Percentiles rank a stretch among this genome's conserved stretches.
Evolutionary conservation across 306 rosid species (phyloP).

Genomic region (Senna tora): DNA sequence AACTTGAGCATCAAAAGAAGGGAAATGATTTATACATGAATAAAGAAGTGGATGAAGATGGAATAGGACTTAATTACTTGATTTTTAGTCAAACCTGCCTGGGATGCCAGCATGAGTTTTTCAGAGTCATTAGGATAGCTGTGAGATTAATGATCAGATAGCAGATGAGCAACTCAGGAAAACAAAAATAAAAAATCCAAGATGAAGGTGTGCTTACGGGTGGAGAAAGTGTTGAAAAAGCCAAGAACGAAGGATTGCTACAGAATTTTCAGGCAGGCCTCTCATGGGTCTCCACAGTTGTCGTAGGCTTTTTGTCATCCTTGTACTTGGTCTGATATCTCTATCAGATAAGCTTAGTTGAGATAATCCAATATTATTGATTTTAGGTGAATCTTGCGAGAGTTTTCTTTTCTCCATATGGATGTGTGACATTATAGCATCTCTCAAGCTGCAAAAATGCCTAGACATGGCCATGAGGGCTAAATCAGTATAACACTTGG

Average conservation of each 20-base stretch:
- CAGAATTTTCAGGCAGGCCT: slow-evolving; percentile 88
- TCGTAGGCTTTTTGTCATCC: slow-evolving; percentile 50
- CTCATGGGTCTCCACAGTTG: slow-evolving; percentile 86
- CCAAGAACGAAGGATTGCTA: slow-evolving; percentile 82
- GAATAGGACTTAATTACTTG: slow-evolving; percentile 65
- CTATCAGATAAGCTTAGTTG: slow-evolving; percentile 69
- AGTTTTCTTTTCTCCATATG: slow-evolving; percentile 61
- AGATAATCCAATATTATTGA: slow-evolving; percentile 52
- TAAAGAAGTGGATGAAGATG: neutral
- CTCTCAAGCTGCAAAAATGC: slow-evolving; percentile 77
- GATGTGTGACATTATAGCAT: slow-evolving; percentile 63
- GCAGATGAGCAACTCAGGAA: slow-evolving; percentile 25
- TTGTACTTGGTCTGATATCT: slow-evolving; percentile 40
- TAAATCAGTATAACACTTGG: slow-evolving; percentile 71
- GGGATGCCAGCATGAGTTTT: slow-evolving; percentile 77
- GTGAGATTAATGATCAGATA: neutral
- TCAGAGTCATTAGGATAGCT: slow-evolving; percentile 77
- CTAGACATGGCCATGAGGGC: slow-evolving; percentile 88
- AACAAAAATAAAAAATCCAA: neutral
- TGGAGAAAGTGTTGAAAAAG: slow-evolving; percentile 88
- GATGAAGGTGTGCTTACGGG: slow-evolving; percentile 59
- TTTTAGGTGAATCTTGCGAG: slow-evolving; percentile 63
- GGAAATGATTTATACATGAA: too few relatives aligned
- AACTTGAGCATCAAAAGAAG: too few relatives aligned
- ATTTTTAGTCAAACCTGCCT: slow-evolving; percentile 78